Base-by-base conservation (phyloP, 208 protist genomes). In the Leishmania gerbilli region DNA sequence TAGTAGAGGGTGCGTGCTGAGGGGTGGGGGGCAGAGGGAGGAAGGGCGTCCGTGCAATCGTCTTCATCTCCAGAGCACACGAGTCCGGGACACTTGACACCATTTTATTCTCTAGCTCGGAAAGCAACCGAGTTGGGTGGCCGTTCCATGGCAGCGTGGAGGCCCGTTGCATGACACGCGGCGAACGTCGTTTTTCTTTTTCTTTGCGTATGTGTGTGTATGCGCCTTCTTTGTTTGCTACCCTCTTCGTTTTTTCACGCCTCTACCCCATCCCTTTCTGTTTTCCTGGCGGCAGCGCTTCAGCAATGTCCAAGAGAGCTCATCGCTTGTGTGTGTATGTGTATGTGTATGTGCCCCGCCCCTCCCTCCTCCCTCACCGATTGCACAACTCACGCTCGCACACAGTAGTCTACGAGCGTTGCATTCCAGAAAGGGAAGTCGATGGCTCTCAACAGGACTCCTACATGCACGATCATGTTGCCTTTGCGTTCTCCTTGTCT, bases 81-180 rank as follows among this genome's bases (percentile, higher is more conserved):
- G 78, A 79, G 78, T 77, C 82, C 82, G 42, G 68, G 56, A 72
- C 68, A 79, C 51, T 19, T 62, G 72, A 76, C 31, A 62, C 31
- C 21, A 15, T 45, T 64, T 45, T 76, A 76, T 42, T 78, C 58
- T 78, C 56, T 65, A 51, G 53, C 74, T 78, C 56, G 72, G 72
- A 21, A 40, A 62, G 11, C 31, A 76, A 40, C 72, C n/a, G 58
- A 62, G 51, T 76, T 42, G 51, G 17, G 17, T 31, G 51, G 72
- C 45, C 55, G 24, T 55, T 47, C 45, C 45, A 74, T 55, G 27
- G 42, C 40, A 53, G 11, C 42, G 37, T 42, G 51, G 47, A 17
- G 27, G 69, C 69, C 27, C 37, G 19, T 31, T 74, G 21, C 37
- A 34, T 74, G 45, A 21, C 27, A 55, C 13, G 69, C 45, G n/a